A percentile compares a stretch with the other conserved stretches of the same genome.
phyloP scores from a whole-genome alignment of 208 protist species.

The Novymonas esmeraldas region DNA sequence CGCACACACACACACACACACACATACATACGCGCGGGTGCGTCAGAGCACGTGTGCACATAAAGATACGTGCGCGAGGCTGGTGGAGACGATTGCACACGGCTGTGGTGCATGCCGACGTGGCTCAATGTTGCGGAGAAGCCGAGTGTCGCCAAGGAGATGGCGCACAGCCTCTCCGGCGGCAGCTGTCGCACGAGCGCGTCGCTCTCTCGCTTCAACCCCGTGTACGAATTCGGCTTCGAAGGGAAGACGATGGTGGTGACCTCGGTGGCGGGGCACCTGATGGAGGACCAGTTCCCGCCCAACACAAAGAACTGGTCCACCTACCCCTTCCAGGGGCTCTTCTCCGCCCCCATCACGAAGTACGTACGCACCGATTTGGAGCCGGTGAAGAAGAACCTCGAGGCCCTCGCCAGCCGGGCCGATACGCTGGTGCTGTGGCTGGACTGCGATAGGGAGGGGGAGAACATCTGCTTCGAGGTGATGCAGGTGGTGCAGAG shows the following conservation, averaged over 20 bases:
- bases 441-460: slow-evolving; percentile 97
- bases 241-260: slow-evolving; percentile 91
- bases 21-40: background rate
- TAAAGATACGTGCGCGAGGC: too few species aligned
- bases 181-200: slow-evolving; percentile 41
- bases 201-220: slow-evolving; percentile 77
- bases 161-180: slow-evolving; percentile 81
- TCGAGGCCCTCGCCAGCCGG: slow-evolving; percentile 64
- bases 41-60: too few species aligned
- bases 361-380: slow-evolving; percentile 82
- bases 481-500: slow-evolving; percentile 80
- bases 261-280: slow-evolving; percentile 97
- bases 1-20: slow-evolving; percentile 1
- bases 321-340: slow-evolving; percentile 76
- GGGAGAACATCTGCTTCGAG: slow-evolving; percentile 98
- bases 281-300: slow-evolving; percentile 95
- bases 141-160: slow-evolving; percentile 93
- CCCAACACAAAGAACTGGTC: slow-evolving; percentile 85
- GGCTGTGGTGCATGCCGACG: slow-evolving; percentile 41
- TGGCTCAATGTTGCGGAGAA: slow-evolving; percentile 96
- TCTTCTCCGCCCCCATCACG: slow-evolving; percentile 91
- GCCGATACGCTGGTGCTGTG: slow-evolving; percentile 91
- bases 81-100: slow-evolving; percentile 5
- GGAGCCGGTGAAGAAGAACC: slow-evolving; percentile 76
- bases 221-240: slow-evolving; percentile 81